phyloP scores from a whole-genome alignment of 257 asterid genomes.

The Jasminum sambac region DNA sequence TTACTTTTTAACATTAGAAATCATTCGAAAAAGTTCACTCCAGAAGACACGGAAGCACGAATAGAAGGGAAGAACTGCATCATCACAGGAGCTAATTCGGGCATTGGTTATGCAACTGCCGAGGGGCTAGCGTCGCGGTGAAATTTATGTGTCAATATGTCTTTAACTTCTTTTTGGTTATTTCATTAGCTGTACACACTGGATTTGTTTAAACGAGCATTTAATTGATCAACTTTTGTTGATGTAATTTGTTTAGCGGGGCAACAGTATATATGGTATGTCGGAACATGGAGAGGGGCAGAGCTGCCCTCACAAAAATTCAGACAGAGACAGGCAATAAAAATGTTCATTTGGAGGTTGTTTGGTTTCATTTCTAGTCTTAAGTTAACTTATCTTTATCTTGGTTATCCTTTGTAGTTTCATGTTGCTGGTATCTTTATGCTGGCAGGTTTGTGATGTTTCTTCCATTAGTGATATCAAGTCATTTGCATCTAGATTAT shows the following conservation, averaged over 20 bases:
- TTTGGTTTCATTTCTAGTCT: neutral
- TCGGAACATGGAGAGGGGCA: constrained; percentile 88
- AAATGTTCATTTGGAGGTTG: constrained; percentile 80
- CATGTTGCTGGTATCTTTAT: neutral
- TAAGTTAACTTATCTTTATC: neutral
- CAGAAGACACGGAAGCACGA: constrained; percentile 68
- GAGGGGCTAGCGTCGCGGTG: constrained; percentile 93
- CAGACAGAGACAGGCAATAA: constrained; percentile 66
- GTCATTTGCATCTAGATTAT: constrained; percentile 70
- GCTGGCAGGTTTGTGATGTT: constrained; percentile 71
- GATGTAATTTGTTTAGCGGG: constrained; percentile 51
- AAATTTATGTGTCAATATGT: neutral
- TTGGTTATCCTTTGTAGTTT: neutral
- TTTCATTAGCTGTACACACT: constrained; percentile 15
- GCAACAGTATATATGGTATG: constrained; percentile 83
- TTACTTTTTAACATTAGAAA: constrained; percentile 47
- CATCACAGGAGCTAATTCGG: constrained; percentile 95
- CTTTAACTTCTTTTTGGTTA: neutral
- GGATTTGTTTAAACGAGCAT: neutral
- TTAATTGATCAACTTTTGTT: neutral
- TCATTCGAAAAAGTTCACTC: constrained; percentile 66
- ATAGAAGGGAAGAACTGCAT: constrained; percentile 85
- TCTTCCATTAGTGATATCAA: constrained; percentile 69
- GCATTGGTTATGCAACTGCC: constrained; percentile 86
- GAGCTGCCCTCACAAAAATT: constrained; percentile 72